These are phyloP conservation scores for Ehretia macrophylla DNA, from an alignment of 257 asterid genomes.

Conservation along the genomic window DNA sequence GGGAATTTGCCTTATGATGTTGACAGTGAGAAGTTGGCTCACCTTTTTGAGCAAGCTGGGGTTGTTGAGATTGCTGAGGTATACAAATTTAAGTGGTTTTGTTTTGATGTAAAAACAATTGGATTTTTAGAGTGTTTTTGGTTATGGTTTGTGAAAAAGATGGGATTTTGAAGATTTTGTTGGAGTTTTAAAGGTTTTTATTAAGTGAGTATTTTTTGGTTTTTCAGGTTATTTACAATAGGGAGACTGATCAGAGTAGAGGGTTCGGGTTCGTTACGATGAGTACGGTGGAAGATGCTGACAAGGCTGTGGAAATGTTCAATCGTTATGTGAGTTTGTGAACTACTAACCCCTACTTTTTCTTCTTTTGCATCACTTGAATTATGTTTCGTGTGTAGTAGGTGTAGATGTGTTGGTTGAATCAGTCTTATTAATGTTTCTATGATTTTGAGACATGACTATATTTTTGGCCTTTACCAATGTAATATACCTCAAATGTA, in stretches of 20 bases:
- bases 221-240: conserved; percentile 67
- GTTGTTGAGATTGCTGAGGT: conserved; percentile 89
- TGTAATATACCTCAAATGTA: too few species aligned
- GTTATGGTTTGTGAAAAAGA: background rate
- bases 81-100: background rate
- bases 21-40: conserved; percentile 60
- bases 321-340: conserved; percentile 63
- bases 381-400: background rate
- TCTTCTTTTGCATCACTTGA: too few species aligned
- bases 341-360: background rate
- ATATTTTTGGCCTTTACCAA: too few species aligned
- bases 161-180: background rate
- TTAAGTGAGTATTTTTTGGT: background rate
- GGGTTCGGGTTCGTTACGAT: conserved; percentile 96
- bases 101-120: background rate
- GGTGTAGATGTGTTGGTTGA: background rate
- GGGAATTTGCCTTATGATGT: conserved; percentile 86
- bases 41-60: conserved; percentile 73
- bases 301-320: conserved; percentile 76
- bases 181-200: background rate
- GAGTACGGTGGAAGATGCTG: conserved; percentile 88
- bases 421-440: too few species aligned
- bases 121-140: background rate
- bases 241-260: conserved; percentile 76
- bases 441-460: too few species aligned